These are phyloP conservation scores for Eurotiales sp. DNA, from an alignment of 2,329 filamentous ascomycete species.

Conservation along the genomic window DNA sequence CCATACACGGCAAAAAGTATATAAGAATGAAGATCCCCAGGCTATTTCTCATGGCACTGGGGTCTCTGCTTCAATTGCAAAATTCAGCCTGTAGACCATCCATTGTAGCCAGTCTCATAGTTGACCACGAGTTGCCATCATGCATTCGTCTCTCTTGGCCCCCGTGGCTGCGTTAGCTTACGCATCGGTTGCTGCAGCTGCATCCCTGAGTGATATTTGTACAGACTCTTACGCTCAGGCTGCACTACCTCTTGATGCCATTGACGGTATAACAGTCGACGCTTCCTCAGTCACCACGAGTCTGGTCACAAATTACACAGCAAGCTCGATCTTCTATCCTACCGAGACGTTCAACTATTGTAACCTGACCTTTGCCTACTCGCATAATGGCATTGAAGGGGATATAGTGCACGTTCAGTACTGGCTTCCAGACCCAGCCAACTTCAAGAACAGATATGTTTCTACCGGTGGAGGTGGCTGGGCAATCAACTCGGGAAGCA, in stretches of 20 bases:
- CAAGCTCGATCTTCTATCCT: constrained; percentile 16
- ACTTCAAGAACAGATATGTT: constrained; percentile 47
- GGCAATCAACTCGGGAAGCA: constrained; percentile 49
- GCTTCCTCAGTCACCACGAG: constrained; percentile 31
- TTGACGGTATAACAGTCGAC: constrained; percentile 35
- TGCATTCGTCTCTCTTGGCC: neutral
- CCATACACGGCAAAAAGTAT: too few species aligned
- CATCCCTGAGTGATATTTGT: constrained; percentile 32
- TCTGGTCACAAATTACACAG: constrained; percentile 4
- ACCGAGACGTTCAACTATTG: constrained; percentile 30
- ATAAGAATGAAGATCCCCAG: too few species aligned
- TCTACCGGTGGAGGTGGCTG: constrained; percentile 47
- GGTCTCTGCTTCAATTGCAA: too few species aligned
- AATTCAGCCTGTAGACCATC: too few species aligned
- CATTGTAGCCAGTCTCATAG: too few species aligned
- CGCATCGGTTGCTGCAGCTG: neutral
- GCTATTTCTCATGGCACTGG: too few species aligned
- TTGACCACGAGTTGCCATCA: too few species aligned
- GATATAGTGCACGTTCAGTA: constrained; percentile 37
- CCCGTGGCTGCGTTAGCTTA: neutral
- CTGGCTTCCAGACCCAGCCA: constrained; percentile 42
- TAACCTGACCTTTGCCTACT: constrained; percentile 47
- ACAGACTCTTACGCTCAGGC: constrained; percentile 36
- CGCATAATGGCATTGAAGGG: constrained; percentile 36
- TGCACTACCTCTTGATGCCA: constrained; percentile 35